Evolutionary conservation across 2,329 filamentous ascomycete species (phyloP), one percentile per base, ranked within the genome.

Genomic region (Chaetomiaceae sp.): DNA sequence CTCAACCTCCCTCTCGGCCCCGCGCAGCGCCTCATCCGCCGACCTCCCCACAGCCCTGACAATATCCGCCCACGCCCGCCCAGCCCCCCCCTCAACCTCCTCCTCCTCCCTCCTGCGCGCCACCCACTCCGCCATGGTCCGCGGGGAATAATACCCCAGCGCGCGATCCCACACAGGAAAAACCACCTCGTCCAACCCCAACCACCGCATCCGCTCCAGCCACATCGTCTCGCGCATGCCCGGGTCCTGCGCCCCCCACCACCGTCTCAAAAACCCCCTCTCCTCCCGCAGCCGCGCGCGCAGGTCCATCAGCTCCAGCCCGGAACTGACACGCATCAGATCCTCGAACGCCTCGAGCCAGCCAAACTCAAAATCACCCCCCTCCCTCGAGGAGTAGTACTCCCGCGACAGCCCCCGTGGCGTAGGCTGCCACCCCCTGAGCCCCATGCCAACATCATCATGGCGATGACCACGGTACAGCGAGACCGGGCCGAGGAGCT

Each of bases 281-380:
- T 20, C 16, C 19, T 13, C 37, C 19, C 42, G n/a, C 27, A 14
- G 5, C 19, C 4, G 14, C 20, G 33, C 39, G 27, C 19, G 7
- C 34, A 77, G 70, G 17, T 73, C 67, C 4, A 69, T 67, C 17
- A 80, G 62, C 2, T 65, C 62, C 8, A 67, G 65, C 6, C 71
- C 71, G 13, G 70, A 68, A n/a, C 69, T 70, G 16, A 71, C 70
- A n/a, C 67, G 66, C 12, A 82, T 66, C 14, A 82, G 70, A 55
- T 82, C 78, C 58, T 82, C 78, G 54, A 81, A 81, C 41, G 78
- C 78, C 56, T 81, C 77, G 27, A 74, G 68, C 56, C 79, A 82
- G 8, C 74, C 77, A 7, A 33, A 33, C 7, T 27, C n/a, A n/a
- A n/a, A n/a, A n/a, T n/a, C n/a, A n/a, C n/a, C n/a, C n/a, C n/a